Evolutionary conservation across 768 basidiomycete species (phyloP).

Genomic region (Trametes cinnabarina): DNA sequence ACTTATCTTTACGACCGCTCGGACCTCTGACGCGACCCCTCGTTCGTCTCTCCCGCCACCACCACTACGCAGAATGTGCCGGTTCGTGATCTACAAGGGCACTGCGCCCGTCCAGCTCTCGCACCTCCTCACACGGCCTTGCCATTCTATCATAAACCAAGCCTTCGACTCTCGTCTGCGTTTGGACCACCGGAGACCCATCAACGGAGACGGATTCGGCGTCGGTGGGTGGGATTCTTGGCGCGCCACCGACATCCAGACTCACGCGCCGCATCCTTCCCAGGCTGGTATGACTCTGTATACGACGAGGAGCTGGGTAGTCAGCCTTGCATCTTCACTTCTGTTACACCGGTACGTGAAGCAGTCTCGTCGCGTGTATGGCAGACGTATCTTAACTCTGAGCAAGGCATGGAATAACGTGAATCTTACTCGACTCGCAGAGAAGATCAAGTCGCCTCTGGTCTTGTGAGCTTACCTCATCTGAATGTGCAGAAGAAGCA

Average conservation of each 20-base stretch:
- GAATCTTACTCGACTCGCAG: constrained; percentile 89
- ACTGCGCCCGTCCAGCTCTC: constrained; percentile 89
- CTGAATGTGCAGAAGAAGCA: too few species aligned
- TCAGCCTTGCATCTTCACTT: constrained; percentile 95
- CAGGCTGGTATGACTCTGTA: constrained; percentile 93
- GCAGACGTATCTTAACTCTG: not conserved
- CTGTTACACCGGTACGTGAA: constrained; percentile 82
- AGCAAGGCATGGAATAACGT: constrained; percentile 92
- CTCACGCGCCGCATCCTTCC: not conserved
- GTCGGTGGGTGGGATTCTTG: constrained; percentile 57
- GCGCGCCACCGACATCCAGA: not conserved
- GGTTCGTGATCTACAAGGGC: constrained; percentile 94
- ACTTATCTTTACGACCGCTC: not conserved
- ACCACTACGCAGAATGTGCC: constrained; percentile 66
- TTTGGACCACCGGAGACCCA: constrained; percentile 76
- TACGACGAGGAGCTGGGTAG: constrained; percentile 79
- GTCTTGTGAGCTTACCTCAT: constrained; percentile 67
- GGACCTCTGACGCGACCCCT: not conserved
- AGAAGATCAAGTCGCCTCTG: constrained; percentile 94
- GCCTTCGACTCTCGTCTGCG: constrained; percentile 93
- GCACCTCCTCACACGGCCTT: constrained; percentile 91
- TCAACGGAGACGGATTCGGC: constrained; percentile 95
- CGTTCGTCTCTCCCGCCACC: constrained; percentile 6
- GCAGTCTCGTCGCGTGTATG: not conserved
- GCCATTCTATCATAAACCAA: constrained; percentile 96